Base-by-base conservation (phyloP, 768 basidiomycete genomes). In the Termitomyces heimii region DNA sequence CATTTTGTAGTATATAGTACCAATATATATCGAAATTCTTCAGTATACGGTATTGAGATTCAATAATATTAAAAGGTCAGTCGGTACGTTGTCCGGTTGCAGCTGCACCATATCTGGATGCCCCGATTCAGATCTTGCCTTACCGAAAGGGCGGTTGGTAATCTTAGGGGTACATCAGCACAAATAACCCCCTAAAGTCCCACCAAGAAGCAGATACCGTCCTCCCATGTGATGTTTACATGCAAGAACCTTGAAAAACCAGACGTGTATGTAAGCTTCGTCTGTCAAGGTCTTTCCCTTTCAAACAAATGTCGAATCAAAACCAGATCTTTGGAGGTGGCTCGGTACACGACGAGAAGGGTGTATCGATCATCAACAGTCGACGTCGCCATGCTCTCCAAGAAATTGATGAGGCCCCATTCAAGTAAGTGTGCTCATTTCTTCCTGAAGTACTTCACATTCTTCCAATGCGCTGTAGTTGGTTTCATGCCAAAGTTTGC, bases 321-420 rank as follows among this genome's bases (percentile, higher is more conserved):
- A 76, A 77, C 61, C 76, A 76, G 63, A 63, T 59, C 42, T 73
- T 74, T 18, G 66, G 66, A 49, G 66, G 68, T 20, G 69, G 64
- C 26, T 73, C 75, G 9, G 63, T 69, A 24, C 65, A 67, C 50
- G 64, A 68, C 46, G 61, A 64, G 49, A 60, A 62, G 40, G 60
- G 12, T 76, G 76, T 43, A 5, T 24, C 76, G 54, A 66, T 66
- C n/a, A 81, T 90, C 42, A 85, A 88, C 66, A 83, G 88, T 67
- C 82, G 84, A 49, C 84, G 94, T 59, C 81, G 89, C 16, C 84
- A 83, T 29, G 93, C 94, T 28, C 79, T 97, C 37, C 81, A 86
- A 16, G 91, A 95, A 68, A 82, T 96, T 59, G 94, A 96, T 72
- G 85, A 89, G 56, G 94, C 94, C 44, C 75, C 77, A 45, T 95